Percentiles rank a stretch among this genome's conserved stretches.
Conservation (phyloP, 1,139 yeast species). For the Suhomyces taliae region DNA sequence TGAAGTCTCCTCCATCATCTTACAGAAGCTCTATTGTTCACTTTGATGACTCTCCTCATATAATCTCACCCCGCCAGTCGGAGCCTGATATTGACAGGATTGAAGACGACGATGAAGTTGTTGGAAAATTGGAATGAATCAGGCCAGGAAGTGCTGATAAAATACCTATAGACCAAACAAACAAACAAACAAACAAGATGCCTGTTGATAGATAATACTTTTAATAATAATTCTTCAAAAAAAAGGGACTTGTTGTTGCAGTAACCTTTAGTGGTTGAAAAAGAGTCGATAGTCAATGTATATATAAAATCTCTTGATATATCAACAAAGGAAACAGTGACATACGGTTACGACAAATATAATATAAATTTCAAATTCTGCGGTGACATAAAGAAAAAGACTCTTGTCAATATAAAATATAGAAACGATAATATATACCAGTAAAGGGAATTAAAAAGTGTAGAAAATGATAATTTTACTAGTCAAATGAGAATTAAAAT, state of each 20-base stretch:
- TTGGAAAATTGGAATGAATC: conserved; percentile 24
- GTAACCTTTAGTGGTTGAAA: neutral
- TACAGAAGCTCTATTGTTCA: conserved; percentile 5
- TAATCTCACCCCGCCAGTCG: conserved; percentile 5
- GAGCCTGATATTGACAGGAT: conserved; percentile 4
- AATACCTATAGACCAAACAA: too few species aligned
- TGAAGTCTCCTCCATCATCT: conserved; percentile 11
- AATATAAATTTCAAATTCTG: too few species aligned
- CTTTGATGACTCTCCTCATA: conserved; percentile 5
- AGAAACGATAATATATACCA: too few species aligned
- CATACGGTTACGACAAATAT: neutral
- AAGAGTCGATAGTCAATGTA: neutral
- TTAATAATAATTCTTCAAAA: neutral
- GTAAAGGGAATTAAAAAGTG: too few species aligned
- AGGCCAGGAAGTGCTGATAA: neutral
- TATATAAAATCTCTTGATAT: neutral
- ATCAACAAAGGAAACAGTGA: neutral
- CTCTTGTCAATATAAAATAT: too few species aligned
- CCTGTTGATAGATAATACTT: too few species aligned
- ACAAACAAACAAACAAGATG: neutral
- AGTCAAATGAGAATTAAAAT: too few species aligned
- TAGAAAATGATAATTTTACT: too few species aligned
- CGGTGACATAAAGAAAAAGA: neutral
- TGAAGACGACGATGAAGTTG: conserved; percentile 19
- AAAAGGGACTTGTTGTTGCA: neutral